Conservation (phyloP, 192 early-diverging fungal species). For the Dissophora ornata region DNA sequence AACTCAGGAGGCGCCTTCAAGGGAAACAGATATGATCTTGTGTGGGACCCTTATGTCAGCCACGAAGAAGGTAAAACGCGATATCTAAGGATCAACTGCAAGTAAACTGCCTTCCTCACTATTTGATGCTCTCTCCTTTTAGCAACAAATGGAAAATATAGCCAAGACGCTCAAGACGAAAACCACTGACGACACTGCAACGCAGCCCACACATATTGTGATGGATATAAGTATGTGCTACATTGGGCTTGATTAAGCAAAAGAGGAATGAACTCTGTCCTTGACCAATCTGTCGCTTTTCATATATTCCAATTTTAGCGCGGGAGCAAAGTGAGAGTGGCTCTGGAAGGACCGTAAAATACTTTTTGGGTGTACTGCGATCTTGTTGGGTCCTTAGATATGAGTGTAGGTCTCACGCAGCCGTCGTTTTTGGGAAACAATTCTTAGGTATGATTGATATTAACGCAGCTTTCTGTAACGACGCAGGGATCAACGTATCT, state of each 20-base stretch:
- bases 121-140: background rate
- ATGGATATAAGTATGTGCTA: slow-evolving; percentile 29
- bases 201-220: slow-evolving; percentile 30
- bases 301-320: background rate
- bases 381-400: slow-evolving; percentile 36
- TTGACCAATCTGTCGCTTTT: background rate
- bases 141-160: slow-evolving; percentile 26
- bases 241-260: no score
- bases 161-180: slow-evolving; percentile 19
- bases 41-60: slow-evolving; percentile 22
- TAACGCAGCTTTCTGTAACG: background rate
- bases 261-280: no score
- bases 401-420: slow-evolving; percentile 29
- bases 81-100: background rate
- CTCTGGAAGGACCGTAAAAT: slow-evolving; percentile 34
- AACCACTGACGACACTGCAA: slow-evolving; percentile 13
- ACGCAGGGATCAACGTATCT: slow-evolving; percentile 29
- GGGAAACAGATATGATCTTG: slow-evolving; percentile 7
- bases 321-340: slow-evolving; percentile 16
- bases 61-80: slow-evolving; percentile 21
- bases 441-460: no score
- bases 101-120: background rate
- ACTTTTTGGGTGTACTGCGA: slow-evolving; percentile 25
- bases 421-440: no score
- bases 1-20: slow-evolving; percentile 10